These are phyloP conservation scores for Blastomyces percursus DNA, from an alignment of 2,329 filamentous ascomycete genomes.

Conservation along the genomic window DNA sequence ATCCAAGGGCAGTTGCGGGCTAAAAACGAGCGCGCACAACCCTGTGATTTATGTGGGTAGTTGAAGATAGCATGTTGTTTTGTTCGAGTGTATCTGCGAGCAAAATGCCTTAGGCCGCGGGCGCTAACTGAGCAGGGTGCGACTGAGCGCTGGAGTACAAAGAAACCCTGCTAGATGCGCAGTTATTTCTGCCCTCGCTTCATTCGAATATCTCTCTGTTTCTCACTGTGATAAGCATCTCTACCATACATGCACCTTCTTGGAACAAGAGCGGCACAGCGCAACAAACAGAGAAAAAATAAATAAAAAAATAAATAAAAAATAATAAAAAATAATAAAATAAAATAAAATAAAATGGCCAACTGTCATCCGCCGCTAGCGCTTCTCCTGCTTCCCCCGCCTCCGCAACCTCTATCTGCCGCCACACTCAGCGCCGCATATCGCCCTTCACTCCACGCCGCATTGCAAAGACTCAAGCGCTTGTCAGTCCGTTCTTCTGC, in stretches of 20 bases:
- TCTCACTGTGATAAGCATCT: neutral
- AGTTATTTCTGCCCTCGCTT: neutral
- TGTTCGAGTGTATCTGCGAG: neutral
- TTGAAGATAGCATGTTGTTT: neutral
- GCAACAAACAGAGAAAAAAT: no score
- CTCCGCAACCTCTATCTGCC: conserved; percentile 4
- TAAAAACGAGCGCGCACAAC: no score
- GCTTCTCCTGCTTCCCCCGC: conserved; percentile 4
- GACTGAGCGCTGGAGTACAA: neutral
- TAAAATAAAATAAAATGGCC: no score
- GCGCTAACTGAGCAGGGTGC: no score
- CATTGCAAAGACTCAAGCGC: neutral
- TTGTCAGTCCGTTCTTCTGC: neutral
- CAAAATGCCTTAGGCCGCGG: neutral
- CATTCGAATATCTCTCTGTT: neutral
- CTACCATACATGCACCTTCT: no score
- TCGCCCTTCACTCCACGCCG: neutral
- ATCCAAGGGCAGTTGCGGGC: no score
- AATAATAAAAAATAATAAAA: no score
- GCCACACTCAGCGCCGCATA: conserved; percentile 7
- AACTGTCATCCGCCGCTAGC: neutral
- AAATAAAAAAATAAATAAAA: no score
- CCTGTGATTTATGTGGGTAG: no score
- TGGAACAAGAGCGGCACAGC: neutral
- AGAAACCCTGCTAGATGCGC: neutral